phyloP scores from a whole-genome alignment of 2,329 filamentous ascomycete species.

The Neonectria neomacrospora region DNA sequence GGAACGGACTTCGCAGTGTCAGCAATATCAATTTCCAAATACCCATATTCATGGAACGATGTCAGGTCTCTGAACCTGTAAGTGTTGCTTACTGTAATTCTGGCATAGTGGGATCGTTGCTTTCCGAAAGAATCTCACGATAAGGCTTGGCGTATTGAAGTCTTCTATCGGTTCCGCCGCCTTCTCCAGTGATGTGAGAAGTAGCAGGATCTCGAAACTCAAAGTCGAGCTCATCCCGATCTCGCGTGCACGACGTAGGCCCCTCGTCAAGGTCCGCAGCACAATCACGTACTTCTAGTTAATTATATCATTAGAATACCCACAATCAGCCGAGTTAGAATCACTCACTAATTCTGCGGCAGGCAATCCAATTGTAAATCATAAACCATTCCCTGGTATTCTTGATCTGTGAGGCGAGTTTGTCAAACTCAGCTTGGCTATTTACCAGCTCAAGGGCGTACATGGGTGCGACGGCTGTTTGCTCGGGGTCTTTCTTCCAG shows the following conservation, averaged over 20 bases:
- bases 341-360: not conserved
- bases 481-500: not conserved
- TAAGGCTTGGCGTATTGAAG: not conserved
- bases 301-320: not conserved
- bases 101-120: not conserved
- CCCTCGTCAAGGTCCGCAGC: not conserved
- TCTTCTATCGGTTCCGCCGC: not conserved
- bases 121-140: not conserved
- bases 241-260: not conserved
- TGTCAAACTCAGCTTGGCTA: conserved; percentile 20
- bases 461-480: not conserved
- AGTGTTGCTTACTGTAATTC: not conserved
- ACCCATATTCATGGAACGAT: not conserved
- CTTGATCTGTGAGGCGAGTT: conserved; percentile 2
- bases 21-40: not conserved
- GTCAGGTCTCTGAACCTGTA: not conserved
- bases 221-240: conserved; percentile 23
- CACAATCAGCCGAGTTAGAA: not conserved
- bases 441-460: conserved; percentile 16
- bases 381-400: not conserved
- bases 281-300: not conserved
- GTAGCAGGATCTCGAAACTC: conserved; percentile 8
- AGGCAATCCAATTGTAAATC: not conserved
- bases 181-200: not conserved
- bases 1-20: not conserved